These are phyloP conservation scores for Pyrrhoderma noxium DNA, from an alignment of 1,284 basidiomycete species.

Conservation along the genomic window DNA sequence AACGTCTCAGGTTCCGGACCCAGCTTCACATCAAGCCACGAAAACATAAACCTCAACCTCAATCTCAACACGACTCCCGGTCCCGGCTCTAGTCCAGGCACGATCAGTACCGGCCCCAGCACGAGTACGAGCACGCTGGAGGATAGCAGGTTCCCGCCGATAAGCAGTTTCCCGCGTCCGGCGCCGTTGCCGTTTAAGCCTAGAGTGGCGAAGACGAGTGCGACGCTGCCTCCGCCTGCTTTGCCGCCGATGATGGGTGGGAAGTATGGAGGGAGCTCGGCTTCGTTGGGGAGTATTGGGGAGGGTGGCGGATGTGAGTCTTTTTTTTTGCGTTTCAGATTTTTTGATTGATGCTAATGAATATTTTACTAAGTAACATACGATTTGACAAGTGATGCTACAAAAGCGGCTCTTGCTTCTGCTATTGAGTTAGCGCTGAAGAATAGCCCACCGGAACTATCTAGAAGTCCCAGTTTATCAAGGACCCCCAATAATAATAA, in stretches of 20 bases:
- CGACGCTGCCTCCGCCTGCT: background rate
- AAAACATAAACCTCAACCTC: no score
- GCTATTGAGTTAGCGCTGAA: conserved; percentile 5
- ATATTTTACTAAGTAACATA: no score
- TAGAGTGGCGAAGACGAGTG: background rate
- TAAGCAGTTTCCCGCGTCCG: conserved; percentile 13
- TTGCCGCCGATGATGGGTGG: conserved; percentile 15
- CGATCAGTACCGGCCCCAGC: background rate
- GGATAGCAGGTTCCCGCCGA: conserved; percentile 10
- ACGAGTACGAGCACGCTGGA: background rate
- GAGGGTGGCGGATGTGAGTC: conserved; percentile 1
- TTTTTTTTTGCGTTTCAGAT: background rate
- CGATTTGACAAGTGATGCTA: background rate
- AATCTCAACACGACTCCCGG: background rate
- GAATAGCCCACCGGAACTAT: conserved; percentile 8
- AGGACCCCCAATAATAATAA: background rate
- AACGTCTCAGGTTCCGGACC: no score
- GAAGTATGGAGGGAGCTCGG: conserved; percentile 51
- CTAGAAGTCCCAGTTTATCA: conserved; percentile 2
- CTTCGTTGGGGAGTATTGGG: conserved; percentile 43
- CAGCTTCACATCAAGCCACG: background rate
- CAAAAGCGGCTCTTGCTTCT: conserved; percentile 27
- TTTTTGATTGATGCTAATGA: background rate
- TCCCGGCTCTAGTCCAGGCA: background rate
- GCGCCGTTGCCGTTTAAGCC: conserved; percentile 5